Percentiles rank a stretch among this genome's conserved stretches.
Evolutionary conservation across 192 early-diverging fungal genomes (phyloP).

Genomic region (Kappamyces sp.): DNA sequence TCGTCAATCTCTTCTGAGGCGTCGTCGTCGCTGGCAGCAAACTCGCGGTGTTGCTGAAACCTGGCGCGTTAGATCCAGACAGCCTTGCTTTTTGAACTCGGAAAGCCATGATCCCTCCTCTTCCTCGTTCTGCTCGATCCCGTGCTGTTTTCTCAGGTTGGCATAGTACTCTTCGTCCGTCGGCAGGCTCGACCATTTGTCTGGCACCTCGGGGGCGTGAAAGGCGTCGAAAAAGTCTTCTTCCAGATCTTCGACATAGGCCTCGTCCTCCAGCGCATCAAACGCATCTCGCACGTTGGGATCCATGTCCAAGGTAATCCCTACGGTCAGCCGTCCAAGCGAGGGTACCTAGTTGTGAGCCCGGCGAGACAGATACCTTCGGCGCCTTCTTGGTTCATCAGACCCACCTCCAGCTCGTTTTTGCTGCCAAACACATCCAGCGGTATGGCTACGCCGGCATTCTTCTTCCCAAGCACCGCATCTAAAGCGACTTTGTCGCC

Average conservation of each 20-base stretch:
- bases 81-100: constrained; percentile 43
- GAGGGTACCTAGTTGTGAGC: no score
- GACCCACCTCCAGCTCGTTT: constrained; percentile 62
- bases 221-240: constrained; percentile 83
- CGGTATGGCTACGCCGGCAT: constrained; percentile 53
- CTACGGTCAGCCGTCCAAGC: constrained; percentile 11
- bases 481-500: constrained; percentile 8
- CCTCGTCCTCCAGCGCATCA: constrained; percentile 91
- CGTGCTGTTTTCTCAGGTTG: constrained; percentile 8
- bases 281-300: constrained; percentile 78
- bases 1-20: no score
- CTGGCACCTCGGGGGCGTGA: constrained; percentile 61
- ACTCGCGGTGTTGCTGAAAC: constrained; percentile 41
- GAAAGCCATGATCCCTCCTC: constrained; percentile 39
- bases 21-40: no score
- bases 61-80: no score
- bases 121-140: constrained; percentile 25
- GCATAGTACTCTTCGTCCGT: constrained; percentile 23
- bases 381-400: constrained; percentile 61
- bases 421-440: constrained; percentile 67
- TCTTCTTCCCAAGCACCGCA: constrained; percentile 18
- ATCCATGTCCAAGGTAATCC: constrained; percentile 59
- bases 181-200: constrained; percentile 38
- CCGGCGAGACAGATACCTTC: constrained; percentile 4
- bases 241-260: constrained; percentile 71